Percentiles rank a stretch among this genome's conserved stretches.
phyloP scores from a whole-genome alignment of 768 basidiomycete genomes.

The Agrocybe chaxingu region DNA sequence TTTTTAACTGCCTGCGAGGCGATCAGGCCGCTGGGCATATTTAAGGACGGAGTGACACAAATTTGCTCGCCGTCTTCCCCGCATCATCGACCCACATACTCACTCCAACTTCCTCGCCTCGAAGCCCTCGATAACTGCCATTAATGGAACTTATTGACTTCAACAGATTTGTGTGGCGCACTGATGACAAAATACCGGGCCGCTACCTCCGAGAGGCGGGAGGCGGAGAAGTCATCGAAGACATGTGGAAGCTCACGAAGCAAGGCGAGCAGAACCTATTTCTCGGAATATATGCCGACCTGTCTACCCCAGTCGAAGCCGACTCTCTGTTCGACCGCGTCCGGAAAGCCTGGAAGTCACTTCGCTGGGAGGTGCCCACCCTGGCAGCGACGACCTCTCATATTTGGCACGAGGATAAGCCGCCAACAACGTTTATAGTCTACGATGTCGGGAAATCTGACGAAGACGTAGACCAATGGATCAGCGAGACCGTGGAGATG shows the following conservation, averaged over 20 bases:
- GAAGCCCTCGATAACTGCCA: too few relatives aligned
- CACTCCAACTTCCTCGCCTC: too few relatives aligned
- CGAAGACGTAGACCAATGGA: constrained; percentile 14
- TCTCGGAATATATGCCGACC: constrained; percentile 11
- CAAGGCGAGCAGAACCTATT: constrained; percentile 19
- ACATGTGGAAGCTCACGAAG: constrained; percentile 19
- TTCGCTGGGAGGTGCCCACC: constrained; percentile 18
- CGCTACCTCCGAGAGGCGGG: constrained; percentile 15
- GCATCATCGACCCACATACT: too few relatives aligned
- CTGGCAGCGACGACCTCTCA: constrained; percentile 13
- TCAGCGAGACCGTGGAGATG: constrained; percentile 8
- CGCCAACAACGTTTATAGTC: constrained; percentile 12
- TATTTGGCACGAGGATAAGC: constrained; percentile 7
- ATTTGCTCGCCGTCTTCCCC: too few relatives aligned
- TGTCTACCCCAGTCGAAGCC: constrained; percentile 2
- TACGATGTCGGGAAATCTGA: constrained; percentile 13
- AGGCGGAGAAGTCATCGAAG: constrained; percentile 18
- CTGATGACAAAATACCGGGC: constrained; percentile 10
- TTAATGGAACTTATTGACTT: constrained; percentile 10
- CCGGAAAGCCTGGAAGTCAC: constrained; percentile 13
- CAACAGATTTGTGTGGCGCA: constrained; percentile 13
- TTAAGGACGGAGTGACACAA: too few relatives aligned
- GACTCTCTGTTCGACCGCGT: constrained; percentile 4
- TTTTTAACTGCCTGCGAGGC: too few relatives aligned
- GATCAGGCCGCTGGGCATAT: too few relatives aligned